phyloP scores from a whole-genome alignment of 1,284 basidiomycete species.

The Rhodotorula sp. region DNA sequence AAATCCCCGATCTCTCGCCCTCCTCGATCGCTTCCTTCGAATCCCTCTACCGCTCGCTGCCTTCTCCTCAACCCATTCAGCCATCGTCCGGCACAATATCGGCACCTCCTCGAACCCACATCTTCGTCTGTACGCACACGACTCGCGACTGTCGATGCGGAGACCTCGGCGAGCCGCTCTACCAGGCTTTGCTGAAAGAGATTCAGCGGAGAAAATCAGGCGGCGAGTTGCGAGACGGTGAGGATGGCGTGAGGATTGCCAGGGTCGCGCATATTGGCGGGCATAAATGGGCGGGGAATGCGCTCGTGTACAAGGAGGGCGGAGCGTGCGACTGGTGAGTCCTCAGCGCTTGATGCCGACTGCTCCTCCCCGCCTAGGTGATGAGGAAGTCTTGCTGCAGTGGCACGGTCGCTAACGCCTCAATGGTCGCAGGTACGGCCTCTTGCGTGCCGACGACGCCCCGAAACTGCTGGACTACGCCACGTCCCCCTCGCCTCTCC shows the following conservation, averaged over 20 bases:
- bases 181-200: constrained; percentile 42
- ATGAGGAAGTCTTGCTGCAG: background rate
- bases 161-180: constrained; percentile 47
- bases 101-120: constrained; percentile 30
- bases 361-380: too few relatives aligned
- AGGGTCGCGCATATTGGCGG: constrained; percentile 42
- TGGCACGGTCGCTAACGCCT: too few relatives aligned
- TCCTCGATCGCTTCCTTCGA: constrained; percentile 23
- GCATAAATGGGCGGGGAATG: constrained; percentile 49
- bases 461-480: constrained; percentile 45
- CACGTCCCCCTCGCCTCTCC: constrained; percentile 42
- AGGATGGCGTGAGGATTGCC: constrained; percentile 21
- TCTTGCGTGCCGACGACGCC: constrained; percentile 44
- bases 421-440: constrained; percentile 36
- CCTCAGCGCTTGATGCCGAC: background rate
- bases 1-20: constrained; percentile 14
- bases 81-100: background rate
- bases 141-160: constrained; percentile 50
- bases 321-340: constrained; percentile 44
- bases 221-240: constrained; percentile 17
- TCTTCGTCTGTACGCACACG: constrained; percentile 50
- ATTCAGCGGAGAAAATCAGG: constrained; percentile 42
- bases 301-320: constrained; percentile 47
- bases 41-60: constrained; percentile 10
- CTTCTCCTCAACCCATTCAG: background rate